Conservation (phyloP, 768 basidiomycete genomes). For the Clitopilus passeckerianus region DNA sequence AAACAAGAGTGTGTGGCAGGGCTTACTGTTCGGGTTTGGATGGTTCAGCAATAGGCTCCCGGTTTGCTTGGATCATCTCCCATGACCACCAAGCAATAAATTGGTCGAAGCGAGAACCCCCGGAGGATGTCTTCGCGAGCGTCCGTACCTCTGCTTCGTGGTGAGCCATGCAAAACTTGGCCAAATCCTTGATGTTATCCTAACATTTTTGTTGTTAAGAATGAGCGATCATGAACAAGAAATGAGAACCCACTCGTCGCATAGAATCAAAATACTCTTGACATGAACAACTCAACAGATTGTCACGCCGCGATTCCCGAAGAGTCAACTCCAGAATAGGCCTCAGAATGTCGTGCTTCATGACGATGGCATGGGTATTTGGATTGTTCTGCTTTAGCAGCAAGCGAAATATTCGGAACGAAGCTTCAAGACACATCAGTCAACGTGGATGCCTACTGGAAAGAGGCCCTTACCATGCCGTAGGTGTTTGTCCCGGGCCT, state of each 20-base stretch:
- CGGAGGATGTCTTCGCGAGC: conserved; percentile 56
- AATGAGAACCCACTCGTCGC: conserved; percentile 57
- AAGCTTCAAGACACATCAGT: conserved; percentile 47
- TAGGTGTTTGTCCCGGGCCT: conserved; percentile 85
- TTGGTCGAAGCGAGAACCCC: conserved; percentile 61
- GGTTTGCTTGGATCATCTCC: conserved; percentile 71
- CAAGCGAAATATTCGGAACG: conserved; percentile 88
- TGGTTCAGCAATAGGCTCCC: conserved; percentile 62
- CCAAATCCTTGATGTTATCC: conserved; percentile 87
- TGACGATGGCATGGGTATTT: conserved; percentile 68
- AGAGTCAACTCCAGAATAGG: conserved; percentile 83
- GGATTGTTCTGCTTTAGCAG: conserved; percentile 79
- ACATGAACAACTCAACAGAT: conserved; percentile 90
- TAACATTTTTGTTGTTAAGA: conserved; percentile 19
- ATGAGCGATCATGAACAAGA: not conserved
- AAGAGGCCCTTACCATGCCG: conserved; percentile 68
- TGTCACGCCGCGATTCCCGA: conserved; percentile 82
- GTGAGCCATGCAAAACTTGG: conserved; percentile 77
- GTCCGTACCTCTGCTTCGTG: conserved; percentile 62
- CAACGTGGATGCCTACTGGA: not conserved
- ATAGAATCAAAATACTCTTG: conserved; percentile 94
- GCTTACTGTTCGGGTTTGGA: conserved; percentile 48
- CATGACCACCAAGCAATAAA: conserved; percentile 64
- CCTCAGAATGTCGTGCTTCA: conserved; percentile 79
- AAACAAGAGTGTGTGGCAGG: conserved; percentile 1